A percentile compares a stretch with the other conserved stretches of the same genome.
These are phyloP conservation scores for Lactarius trivialis DNA, from an alignment of 768 basidiomycete genomes.

Conservation along the genomic window DNA sequence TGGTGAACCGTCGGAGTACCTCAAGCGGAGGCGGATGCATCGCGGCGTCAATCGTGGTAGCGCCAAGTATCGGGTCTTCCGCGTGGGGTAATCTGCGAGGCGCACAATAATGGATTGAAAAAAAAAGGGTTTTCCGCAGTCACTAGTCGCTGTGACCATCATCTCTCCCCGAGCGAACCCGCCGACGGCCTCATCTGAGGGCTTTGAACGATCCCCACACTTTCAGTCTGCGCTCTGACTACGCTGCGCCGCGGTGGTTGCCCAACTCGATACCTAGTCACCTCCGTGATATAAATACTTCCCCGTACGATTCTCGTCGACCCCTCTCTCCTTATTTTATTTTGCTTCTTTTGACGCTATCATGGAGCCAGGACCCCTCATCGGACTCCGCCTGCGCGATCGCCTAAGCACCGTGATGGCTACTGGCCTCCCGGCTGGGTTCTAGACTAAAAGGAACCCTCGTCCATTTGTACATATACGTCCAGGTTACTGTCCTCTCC, in stretches of 20 bases:
- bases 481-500: too few species aligned
- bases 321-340: not conserved
- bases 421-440: not conserved
- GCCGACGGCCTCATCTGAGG: not conserved
- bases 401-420: constrained; percentile 12
- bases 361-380: not conserved
- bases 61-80: not conserved
- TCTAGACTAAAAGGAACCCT: constrained; percentile 10
- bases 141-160: not conserved
- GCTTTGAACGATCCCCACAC: not conserved
- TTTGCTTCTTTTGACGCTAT: not conserved
- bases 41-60: constrained; percentile 2
- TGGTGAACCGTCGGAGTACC: not conserved
- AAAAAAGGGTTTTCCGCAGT: too few species aligned
- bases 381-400: constrained; percentile 8
- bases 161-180: not conserved
- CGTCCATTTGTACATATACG: constrained; percentile 9
- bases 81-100: too few species aligned
- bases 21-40: not conserved
- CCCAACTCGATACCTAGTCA: not conserved
- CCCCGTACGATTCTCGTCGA: not conserved
- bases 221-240: not conserved
- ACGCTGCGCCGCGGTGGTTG: not conserved
- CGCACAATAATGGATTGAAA: too few species aligned
- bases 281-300: not conserved